phyloP scores from a whole-genome alignment of 176 grass and related monocot genomes.

The bread wheat (Triticum aestivum) region IWGSC_CS_RefSeq_v2.1 NC_057812.1:154755602-154756101 shows the following conservation, averaged over 20 bases:
- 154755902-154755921: slow-evolving; percentile 26
- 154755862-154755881: slow-evolving; percentile 21
- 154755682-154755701: slow-evolving; percentile 3
- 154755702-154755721: slow-evolving; percentile 20
- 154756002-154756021: slow-evolving; percentile 12
- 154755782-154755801: slow-evolving; percentile 20
- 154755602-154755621: slow-evolving; percentile 35
- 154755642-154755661: slow-evolving; percentile 5
- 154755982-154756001: slow-evolving; percentile 26
- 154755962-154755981: slow-evolving; percentile 4
- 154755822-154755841: neutral
- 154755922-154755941: neutral
- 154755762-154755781: slow-evolving; percentile 21
- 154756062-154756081: slow-evolving; percentile 19
- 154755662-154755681: slow-evolving; percentile 5
- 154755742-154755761: neutral
- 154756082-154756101: slow-evolving; percentile 22
- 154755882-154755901: neutral
- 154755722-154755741: slow-evolving; percentile 40
- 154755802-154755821: neutral
- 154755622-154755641: slow-evolving; percentile 14
- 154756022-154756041: slow-evolving; percentile 21
- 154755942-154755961: slow-evolving; percentile 16
- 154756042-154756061: neutral
- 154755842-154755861: neutral